These are phyloP conservation scores for Oryza glaberrima DNA, from an alignment of 176 grass and related monocot genomes.

Conservation along the genomic window DNA sequence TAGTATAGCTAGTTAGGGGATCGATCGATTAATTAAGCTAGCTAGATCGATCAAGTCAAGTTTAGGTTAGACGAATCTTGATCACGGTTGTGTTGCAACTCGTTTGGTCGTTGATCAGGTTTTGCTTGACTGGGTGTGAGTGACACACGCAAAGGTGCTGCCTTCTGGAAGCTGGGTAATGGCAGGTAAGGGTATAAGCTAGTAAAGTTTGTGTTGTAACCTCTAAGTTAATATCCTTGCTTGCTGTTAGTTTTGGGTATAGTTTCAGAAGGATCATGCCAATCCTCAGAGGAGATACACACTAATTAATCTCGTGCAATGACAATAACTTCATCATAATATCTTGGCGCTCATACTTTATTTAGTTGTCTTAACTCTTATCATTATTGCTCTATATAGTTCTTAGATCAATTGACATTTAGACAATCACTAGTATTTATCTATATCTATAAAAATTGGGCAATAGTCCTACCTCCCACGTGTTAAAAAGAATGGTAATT, in stretches of 20 bases:
- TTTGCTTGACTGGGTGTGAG: slow-evolving; percentile 32
- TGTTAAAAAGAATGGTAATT: no score
- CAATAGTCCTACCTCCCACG: no score
- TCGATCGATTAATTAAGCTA: slow-evolving; percentile 31
- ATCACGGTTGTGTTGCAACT: neutral
- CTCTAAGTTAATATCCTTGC: slow-evolving; percentile 28
- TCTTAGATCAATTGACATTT: no score
- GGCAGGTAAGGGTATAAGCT: slow-evolving; percentile 41
- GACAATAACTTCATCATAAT: slow-evolving; percentile 27
- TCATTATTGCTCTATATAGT: no score
- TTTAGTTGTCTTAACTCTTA: no score
- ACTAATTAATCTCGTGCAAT: slow-evolving; percentile 19
- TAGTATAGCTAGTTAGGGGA: slow-evolving; percentile 34
- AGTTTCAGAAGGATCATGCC: slow-evolving; percentile 46
- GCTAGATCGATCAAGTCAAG: slow-evolving; percentile 4
- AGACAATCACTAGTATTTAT: no score
- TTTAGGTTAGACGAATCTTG: slow-evolving; percentile 43
- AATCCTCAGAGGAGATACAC: slow-evolving; percentile 32
- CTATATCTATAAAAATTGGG: no score
- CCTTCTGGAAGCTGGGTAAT: slow-evolving; percentile 63
- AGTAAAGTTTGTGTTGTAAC: slow-evolving; percentile 44
- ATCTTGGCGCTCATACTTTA: neutral
- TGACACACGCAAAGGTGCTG: slow-evolving; percentile 20
- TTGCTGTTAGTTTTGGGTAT: slow-evolving; percentile 69
- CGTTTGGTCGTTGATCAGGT: slow-evolving; percentile 8